Evolutionary conservation across 495 filamentous ascomycete species (phyloP), one percentile per base, ranked within the genome.

Genomic region (Annulohypoxylon maeteangense): DNA sequence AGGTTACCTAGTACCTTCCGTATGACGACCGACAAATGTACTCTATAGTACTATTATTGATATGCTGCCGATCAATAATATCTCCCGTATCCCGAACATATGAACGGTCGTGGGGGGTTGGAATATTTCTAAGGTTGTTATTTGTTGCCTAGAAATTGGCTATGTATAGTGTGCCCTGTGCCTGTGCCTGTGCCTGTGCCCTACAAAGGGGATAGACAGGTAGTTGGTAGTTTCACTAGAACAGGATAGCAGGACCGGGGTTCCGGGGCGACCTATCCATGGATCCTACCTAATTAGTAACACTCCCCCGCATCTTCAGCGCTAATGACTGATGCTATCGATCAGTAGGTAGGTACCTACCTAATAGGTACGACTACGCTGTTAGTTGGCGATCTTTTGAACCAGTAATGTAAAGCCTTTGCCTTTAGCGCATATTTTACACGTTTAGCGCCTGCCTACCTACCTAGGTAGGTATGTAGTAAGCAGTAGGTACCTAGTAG

Each of bases 401-500:
- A 25, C 62, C 62, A 65, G 55, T 65, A n/a, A 53, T 4, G 16
- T 38, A 25, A 23, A 47, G 23, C 11, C 12, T 22, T 12, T 2
- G 23, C 11, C 12, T 22, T 12, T 2, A 32, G 20, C 4, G 25
- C 56, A 16, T 25, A 29, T 29, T 51, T 66, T 57, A 65, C 20
- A 25, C 12, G 38, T 38, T 42, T 31, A 40, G 10, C 31, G n/a
- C n/a, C n/a, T n/a, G n/a, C n/a, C n/a, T n/a, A n/a, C n/a, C n/a
- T n/a, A n/a, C n/a, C n/a, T n/a, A n/a, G n/a, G n/a, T n/a, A n/a
- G n/a, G n/a, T n/a, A n/a, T n/a, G 14, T 48, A 57, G 62, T 65
- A 65, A 65, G 40, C 62, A 58, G 16, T 3, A 48, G 44, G 62
- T 65, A 65, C 58, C 29, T 53, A 58, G 16, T 3, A 48, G 44